A percentile compares a stretch with the other conserved stretches of the same genome.
phyloP scores from a whole-genome alignment of 1,284 basidiomycete genomes.

The Chondrostereum purpureum region DNA sequence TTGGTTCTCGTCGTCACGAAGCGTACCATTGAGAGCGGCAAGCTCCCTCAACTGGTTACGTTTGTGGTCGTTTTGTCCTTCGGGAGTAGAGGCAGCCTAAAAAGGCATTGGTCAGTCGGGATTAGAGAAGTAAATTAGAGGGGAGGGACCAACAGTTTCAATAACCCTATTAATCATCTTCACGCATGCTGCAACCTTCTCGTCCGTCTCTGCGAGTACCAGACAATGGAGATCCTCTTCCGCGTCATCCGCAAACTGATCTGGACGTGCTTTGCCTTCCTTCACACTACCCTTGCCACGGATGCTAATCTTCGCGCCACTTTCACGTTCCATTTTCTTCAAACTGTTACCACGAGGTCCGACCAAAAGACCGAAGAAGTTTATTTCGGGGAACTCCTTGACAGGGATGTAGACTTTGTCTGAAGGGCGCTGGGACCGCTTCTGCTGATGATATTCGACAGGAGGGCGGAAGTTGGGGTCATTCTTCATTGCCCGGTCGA shows the following conservation, averaged over 20 bases:
- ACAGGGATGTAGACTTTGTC: constrained; percentile 99
- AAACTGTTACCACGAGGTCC: constrained; percentile 97
- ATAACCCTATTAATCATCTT: constrained; percentile 97
- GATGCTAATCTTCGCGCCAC: constrained; percentile 97
- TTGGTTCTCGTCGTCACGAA: constrained; percentile 99
- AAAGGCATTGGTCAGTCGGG: no score
- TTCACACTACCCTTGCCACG: constrained; percentile 98
- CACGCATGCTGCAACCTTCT: constrained; percentile 88
- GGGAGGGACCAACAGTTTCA: constrained; percentile 76
- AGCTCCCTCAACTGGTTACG: constrained; percentile 98
- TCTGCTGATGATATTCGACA: constrained; percentile 91
- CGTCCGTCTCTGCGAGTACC: constrained; percentile 88
- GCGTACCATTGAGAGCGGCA: constrained; percentile 95
- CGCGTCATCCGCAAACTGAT: constrained; percentile 90
- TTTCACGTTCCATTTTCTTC: constrained; percentile 99
- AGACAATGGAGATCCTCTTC: constrained; percentile 99
- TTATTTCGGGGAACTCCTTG: constrained; percentile 99
- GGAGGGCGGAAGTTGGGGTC: constrained; percentile 97
- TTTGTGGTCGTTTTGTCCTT: constrained; percentile 99
- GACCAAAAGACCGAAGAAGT: constrained; percentile 98
- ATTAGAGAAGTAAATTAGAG: no score
- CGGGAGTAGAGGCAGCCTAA: constrained; percentile 98
- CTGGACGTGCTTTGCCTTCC: constrained; percentile 93
- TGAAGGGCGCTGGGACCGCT: constrained; percentile 83
- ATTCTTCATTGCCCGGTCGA: constrained; percentile 94